phyloP scores from a whole-genome alignment of 306 rosid species.

The Acacia confusa region DNA sequence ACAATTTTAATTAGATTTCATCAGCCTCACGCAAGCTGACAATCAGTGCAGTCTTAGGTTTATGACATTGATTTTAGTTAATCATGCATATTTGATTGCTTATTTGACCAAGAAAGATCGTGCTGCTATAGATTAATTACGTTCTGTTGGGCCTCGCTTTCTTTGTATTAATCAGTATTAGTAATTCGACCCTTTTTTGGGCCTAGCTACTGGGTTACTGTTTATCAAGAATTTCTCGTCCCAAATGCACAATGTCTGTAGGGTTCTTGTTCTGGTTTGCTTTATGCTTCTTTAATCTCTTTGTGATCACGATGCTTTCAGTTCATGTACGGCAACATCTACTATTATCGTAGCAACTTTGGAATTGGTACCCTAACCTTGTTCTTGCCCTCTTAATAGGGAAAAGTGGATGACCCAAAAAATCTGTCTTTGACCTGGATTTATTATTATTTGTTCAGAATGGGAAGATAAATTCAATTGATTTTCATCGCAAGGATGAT shows the following conservation, averaged over 20 bases:
- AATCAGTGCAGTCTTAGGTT: not conserved
- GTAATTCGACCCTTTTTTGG: not conserved
- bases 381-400: not conserved
- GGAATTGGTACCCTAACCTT: constrained; percentile 16
- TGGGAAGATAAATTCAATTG: constrained; percentile 83
- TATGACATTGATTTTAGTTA: not conserved
- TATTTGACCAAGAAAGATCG: not conserved
- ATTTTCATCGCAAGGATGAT: constrained; percentile 92
- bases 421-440: constrained; percentile 3
- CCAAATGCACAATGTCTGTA: not conserved
- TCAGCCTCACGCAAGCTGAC: not conserved
- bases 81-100: not conserved
- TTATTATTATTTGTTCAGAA: constrained; percentile 44
- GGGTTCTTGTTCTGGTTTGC: not conserved
- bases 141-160: not conserved
- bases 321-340: not conserved
- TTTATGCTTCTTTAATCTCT: not conserved
- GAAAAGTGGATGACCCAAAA: not conserved
- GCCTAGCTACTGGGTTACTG: not conserved
- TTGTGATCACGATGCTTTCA: not conserved
- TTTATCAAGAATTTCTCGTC: not conserved
- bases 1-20: not conserved
- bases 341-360: not conserved
- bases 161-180: not conserved
- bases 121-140: not conserved